Conservation (phyloP, 1,284 basidiomycete species). For the Malassezia restricta region DNA sequence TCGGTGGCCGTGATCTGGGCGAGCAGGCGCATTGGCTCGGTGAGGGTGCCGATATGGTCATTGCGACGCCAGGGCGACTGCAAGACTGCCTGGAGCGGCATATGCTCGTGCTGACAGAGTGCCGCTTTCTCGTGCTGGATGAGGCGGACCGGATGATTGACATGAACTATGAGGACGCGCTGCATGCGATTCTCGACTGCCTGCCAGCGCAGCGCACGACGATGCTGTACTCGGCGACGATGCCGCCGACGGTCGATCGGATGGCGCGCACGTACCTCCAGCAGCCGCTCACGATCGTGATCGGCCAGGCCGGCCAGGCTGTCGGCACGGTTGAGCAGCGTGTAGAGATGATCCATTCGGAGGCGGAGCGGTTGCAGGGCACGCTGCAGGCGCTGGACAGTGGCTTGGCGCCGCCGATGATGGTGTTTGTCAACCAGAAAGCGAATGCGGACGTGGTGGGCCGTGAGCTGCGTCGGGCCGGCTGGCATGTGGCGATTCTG, state of each 20-base stretch:
- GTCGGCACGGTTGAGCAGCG: conserved; percentile 94
- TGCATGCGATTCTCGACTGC: conserved; percentile 88
- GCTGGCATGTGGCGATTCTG: conserved; percentile 73
- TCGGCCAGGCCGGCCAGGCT: conserved; percentile 91
- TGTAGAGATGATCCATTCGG: conserved; percentile 81
- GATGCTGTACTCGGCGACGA: conserved; percentile 91
- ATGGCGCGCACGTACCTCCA: conserved; percentile 85
- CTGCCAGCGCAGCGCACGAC: conserved; percentile 59
- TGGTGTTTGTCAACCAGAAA: conserved; percentile 98
- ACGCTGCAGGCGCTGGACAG: conserved; percentile 82
- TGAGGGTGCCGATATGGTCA: conserved; percentile 92
- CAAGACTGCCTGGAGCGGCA: conserved; percentile 94
- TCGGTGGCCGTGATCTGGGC: conserved; percentile 82
- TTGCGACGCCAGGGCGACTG: conserved; percentile 91
- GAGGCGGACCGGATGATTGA: conserved; percentile 98
- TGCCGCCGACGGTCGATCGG: conserved; percentile 90
- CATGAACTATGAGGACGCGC: conserved; percentile 84
- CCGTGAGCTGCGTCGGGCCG: conserved; percentile 73
- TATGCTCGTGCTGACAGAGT: conserved; percentile 86
- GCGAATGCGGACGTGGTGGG: conserved; percentile 94
- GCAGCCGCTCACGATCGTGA: conserved; percentile 85
- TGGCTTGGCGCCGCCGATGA: conserved; percentile 75
- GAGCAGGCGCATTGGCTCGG: conserved; percentile 92
- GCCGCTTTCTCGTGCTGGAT: conserved; percentile 96
- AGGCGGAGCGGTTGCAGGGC: conserved; percentile 86